A percentile compares a stretch with the other conserved stretches of the same genome.
These are phyloP conservation scores for Nitzschia palea DNA, from an alignment of 108 stramenopile species.

Conservation along the genomic window DNA sequence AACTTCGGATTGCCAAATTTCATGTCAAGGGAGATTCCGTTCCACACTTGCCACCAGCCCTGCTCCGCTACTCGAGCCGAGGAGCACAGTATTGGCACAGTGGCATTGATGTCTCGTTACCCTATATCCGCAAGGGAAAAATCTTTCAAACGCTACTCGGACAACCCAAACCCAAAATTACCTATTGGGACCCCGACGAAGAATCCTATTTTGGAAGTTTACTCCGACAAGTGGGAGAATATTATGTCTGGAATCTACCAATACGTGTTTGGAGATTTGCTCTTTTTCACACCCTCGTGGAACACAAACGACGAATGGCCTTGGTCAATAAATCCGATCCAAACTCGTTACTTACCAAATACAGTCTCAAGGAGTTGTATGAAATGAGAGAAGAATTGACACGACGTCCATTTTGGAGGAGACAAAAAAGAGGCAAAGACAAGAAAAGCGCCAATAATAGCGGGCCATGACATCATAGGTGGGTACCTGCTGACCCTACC, in stretches of 20 bases:
- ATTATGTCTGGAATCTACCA: slow-evolving; percentile 54
- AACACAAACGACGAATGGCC: slow-evolving; percentile 12
- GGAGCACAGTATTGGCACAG: slow-evolving; percentile 50
- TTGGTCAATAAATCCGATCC: slow-evolving; percentile 14
- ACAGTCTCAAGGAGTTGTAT: slow-evolving; percentile 13
- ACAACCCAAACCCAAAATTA: slow-evolving; percentile 51
- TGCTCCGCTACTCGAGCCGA: slow-evolving; percentile 30
- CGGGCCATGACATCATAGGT: too few species aligned
- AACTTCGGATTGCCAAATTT: slow-evolving; percentile 57
- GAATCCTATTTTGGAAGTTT: slow-evolving; percentile 50
- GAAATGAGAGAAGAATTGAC: slow-evolving; percentile 11
- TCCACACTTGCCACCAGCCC: slow-evolving; percentile 47
- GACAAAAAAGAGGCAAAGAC: not conserved
- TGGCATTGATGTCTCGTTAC: slow-evolving; percentile 56
- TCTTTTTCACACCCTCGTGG: slow-evolving; percentile 6
- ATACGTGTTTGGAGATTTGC: slow-evolving; percentile 11
- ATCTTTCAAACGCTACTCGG: slow-evolving; percentile 44
- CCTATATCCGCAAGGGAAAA: slow-evolving; percentile 35
- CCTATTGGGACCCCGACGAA: slow-evolving; percentile 34
- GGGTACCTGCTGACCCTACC: too few species aligned
- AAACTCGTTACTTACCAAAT: slow-evolving; percentile 6
- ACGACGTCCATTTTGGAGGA: not conserved
- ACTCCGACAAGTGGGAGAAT: slow-evolving; percentile 17
- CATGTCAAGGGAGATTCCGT: slow-evolving; percentile 30
- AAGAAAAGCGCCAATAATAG: too few species aligned